These are phyloP conservation scores for Candida incommunis DNA, from an alignment of 805 yeast genomes.

Conservation along the genomic window DNA sequence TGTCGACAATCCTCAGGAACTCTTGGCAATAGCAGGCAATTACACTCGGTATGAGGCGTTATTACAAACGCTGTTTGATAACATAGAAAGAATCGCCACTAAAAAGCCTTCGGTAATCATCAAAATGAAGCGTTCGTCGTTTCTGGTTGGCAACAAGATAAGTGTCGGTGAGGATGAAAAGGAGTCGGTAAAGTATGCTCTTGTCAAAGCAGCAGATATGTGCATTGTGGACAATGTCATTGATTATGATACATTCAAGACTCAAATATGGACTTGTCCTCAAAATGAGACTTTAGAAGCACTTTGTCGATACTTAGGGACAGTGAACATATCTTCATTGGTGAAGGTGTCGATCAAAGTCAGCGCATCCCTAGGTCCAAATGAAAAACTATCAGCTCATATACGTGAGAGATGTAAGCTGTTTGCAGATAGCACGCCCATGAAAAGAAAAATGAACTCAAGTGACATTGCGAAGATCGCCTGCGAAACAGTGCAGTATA, in stretches of 20 bases:
- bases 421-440: slow-evolving; percentile 18
- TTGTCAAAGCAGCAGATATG: slow-evolving; percentile 17
- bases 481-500: slow-evolving; percentile 13
- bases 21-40: slow-evolving; percentile 13
- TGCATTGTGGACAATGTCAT: slow-evolving; percentile 25
- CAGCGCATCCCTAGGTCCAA: slow-evolving; percentile 12
- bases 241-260: slow-evolving; percentile 21
- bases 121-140: slow-evolving; percentile 15
- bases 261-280: slow-evolving; percentile 20
- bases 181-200: slow-evolving; percentile 8
- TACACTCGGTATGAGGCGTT: slow-evolving; percentile 13
- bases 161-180: neutral
- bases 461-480: slow-evolving; percentile 9
- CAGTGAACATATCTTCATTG: slow-evolving; percentile 14
- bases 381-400: slow-evolving; percentile 3
- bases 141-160: slow-evolving; percentile 17
- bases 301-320: slow-evolving; percentile 19
- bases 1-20: slow-evolving; percentile 14
- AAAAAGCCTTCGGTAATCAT: slow-evolving; percentile 11
- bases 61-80: slow-evolving; percentile 3
- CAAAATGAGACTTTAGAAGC: slow-evolving; percentile 18
- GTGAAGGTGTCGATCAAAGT: slow-evolving; percentile 15
- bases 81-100: slow-evolving; percentile 7
- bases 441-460: slow-evolving; percentile 3
- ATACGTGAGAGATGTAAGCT: slow-evolving; percentile 16